Evolutionary conservation across 345 rosid genomes (phyloP), one percentile per base, ranked within the genome.

Genomic region (Mallotus nudiflorus): DNA sequence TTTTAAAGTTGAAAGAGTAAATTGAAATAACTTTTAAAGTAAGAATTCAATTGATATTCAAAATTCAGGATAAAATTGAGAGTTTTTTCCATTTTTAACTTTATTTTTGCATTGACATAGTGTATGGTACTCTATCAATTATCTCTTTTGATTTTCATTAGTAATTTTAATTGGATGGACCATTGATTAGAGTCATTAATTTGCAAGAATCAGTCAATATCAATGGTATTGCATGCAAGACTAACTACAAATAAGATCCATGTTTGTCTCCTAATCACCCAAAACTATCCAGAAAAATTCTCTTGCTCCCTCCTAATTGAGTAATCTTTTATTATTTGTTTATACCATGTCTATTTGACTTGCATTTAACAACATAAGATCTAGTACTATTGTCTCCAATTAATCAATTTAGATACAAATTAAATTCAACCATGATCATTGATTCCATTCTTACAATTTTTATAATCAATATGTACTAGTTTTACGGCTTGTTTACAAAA

Each of bases 361-460:
- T 6, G 51, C 68, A 28, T 18, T n/a, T 27, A 51, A 33, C 71
- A 39, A 28, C 60, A 66, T 76, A 69, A 75, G 78, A 69, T 49
- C 15, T 22, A 33, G 56, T 63, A 70, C 40, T 60, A 68, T 55
- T 66, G 39, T 25, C n/a, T 11, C 7, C 39, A 51, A 62, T 63
- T 16, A 20, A 44, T 33, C 16, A 13, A 22, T 54, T 20, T 18
- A 45, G 10, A 31, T 25, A 9, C 25, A 22, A 44, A n/a, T n/a
- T n/a, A n/a, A 20, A 29, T 31, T 55, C 69, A 69, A 53, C 46
- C 50, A 1, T 16, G 1, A 40, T 42, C 15, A 14, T 22, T 46
- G 27, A 13, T 7, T 5, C 9, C 66, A 19, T 40, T 15, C 22
- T 39, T 2, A n/a, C 25, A 50, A 1, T 50, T 19, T n/a, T 18